Conservation (phyloP, 371 early-diverging fungal species). For the Mortierella sp. region DNA sequence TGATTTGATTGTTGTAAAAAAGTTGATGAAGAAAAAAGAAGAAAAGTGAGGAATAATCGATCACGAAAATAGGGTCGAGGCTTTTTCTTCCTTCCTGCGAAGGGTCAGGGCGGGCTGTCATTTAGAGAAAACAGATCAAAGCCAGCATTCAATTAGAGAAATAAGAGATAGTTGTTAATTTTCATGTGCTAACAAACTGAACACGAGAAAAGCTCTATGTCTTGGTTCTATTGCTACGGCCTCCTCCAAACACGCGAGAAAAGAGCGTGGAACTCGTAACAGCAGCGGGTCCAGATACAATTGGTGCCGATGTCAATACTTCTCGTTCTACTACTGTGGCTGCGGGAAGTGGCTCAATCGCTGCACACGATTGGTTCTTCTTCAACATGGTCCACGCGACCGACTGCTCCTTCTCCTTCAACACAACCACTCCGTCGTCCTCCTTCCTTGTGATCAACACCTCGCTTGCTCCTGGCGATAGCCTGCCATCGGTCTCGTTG, state of each 20-base stretch:
- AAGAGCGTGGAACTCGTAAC: background rate
- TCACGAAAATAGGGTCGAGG: constrained; percentile 9
- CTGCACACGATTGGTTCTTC: background rate
- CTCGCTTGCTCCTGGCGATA: background rate
- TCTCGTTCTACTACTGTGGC: background rate
- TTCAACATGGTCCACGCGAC: constrained; percentile 10
- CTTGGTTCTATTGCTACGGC: background rate
- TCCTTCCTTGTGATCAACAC: background rate
- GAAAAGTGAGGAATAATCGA: background rate
- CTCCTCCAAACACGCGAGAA: background rate
- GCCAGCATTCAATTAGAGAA: background rate
- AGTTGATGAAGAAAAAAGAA: background rate
- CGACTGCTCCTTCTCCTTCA: background rate
- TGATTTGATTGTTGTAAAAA: background rate
- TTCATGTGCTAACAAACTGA: background rate
- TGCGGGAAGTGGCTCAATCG: background rate
- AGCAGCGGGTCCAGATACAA: background rate
- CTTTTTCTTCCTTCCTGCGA: no score
- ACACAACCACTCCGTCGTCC: background rate
- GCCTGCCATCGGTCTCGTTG: background rate
- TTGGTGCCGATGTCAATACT: background rate
- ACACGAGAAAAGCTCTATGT: background rate
- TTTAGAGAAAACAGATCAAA: background rate
- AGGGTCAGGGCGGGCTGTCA: background rate
- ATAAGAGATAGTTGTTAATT: background rate